A percentile compares a stretch with the other conserved stretches of the same genome.
Conservation (phyloP, 345 rosid species). For the Citrus hindsii region DNA sequence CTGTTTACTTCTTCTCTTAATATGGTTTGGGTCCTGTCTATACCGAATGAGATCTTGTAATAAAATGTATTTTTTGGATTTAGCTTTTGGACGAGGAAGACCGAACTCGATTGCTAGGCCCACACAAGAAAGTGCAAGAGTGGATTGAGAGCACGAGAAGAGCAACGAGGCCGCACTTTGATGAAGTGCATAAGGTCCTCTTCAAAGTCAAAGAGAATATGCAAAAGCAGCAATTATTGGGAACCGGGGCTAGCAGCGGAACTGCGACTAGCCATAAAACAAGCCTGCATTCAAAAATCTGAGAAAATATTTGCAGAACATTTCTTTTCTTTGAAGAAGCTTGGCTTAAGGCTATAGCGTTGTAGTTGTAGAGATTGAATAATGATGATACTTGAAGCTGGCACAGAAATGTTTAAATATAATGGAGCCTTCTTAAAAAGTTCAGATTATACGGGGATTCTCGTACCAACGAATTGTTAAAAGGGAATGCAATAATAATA, state of each 20-base stretch:
- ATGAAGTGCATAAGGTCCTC: conserved; percentile 60
- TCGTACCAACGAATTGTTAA: too few relatives aligned
- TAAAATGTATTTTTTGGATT: conserved; percentile 8
- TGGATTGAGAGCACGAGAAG: conserved; percentile 74
- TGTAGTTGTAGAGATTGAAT: neutral
- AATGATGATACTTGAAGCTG: too few relatives aligned
- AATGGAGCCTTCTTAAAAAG: too few relatives aligned
- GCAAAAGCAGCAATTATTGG: conserved; percentile 21
- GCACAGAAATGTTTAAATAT: too few relatives aligned
- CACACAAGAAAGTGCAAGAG: conserved; percentile 62
- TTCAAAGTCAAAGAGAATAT: conserved; percentile 38
- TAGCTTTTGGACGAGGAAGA: conserved; percentile 73
- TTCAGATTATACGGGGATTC: too few relatives aligned
- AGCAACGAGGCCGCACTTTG: conserved; percentile 73
- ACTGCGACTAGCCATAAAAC: conserved; percentile 23
- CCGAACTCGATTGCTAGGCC: conserved; percentile 49
- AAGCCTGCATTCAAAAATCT: conserved; percentile 38
- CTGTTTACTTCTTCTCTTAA: neutral
- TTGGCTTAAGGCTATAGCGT: neutral
- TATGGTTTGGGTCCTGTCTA: neutral
- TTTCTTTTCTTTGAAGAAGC: neutral
- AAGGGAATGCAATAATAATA: too few relatives aligned
- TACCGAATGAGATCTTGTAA: neutral
- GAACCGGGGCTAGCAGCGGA: conserved; percentile 9
- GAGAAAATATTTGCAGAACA: neutral